Base-by-base conservation (phyloP, 73 alveolate species). In the Blepharisma japonicum region DNA sequence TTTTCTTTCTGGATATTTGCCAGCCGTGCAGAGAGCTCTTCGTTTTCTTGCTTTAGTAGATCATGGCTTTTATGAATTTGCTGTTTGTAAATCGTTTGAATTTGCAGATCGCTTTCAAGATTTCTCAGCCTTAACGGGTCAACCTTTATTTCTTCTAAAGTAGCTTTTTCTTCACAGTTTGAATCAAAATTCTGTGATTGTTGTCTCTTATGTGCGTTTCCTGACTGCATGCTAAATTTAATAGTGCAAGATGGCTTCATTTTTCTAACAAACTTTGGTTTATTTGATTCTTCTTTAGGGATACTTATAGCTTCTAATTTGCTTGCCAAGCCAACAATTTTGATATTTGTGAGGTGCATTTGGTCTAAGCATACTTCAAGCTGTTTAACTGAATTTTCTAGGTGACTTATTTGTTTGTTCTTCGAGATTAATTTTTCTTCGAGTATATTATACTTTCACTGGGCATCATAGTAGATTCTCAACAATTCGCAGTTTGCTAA, bases 401-500 rank as follows among this genome's bases (percentile, higher is more conserved):
- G 74, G 74, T 14, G 23, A 8, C 23, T 61, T 61, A 25, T 14
- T 61, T 1, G 74, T 61, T 25, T 61, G 14, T 14, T 39, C 23
- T 61, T 61, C 18, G 23, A 25, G 46, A 2, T 5, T 2, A 61
- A 5, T 39, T 61, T 61, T 25, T 61, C 74, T 8, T 1, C 5
- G 2, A 61, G 74, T 2, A 61, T 8, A 18, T 14, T 61, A 8
- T 20, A n/a, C 18, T 39, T 14, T 8, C 14, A 39, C 74, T 61
- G 14, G 14, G 5, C 18, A 25, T 61, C 74, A 18, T 11, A 61
- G 47, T 61, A 61, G 47, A 14, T 61, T 61, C 74, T 14, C 4
- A 61, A 20, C 5, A 61, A 61, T 25, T 61, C 74, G 47, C 74
- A 61, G 23, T 61, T 61, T n/a, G 23, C 74, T 25, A 61, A 9